phyloP scores from a whole-genome alignment of 345 rosid genomes.

The Erodium maritimum region DNA sequence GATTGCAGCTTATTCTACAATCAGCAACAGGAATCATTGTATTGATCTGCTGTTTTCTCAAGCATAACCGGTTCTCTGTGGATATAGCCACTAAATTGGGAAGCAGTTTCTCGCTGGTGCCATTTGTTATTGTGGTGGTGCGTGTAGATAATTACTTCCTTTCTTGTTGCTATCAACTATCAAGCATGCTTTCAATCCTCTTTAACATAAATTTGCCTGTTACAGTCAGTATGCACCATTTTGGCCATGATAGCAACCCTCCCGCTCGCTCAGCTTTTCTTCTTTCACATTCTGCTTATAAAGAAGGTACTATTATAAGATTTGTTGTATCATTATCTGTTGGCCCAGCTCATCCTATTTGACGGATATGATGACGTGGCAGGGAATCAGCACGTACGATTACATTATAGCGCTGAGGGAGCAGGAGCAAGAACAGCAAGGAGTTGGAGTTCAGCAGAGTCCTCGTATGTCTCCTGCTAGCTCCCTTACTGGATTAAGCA shows the following conservation, averaged over 20 bases:
- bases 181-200: neutral
- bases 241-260: slow-evolving; percentile 91
- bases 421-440: slow-evolving; percentile 94
- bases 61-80: slow-evolving; percentile 47
- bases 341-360: neutral
- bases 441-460: slow-evolving; percentile 79
- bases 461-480: slow-evolving; percentile 94
- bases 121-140: slow-evolving; percentile 89
- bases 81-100: slow-evolving; percentile 81
- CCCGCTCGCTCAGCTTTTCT: slow-evolving; percentile 93
- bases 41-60: slow-evolving; percentile 66
- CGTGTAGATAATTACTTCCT: slow-evolving; percentile 14
- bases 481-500: slow-evolving; percentile 89
- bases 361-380: neutral
- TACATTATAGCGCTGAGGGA: slow-evolving; percentile 93
- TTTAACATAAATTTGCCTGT: slow-evolving; percentile 3
- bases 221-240: slow-evolving; percentile 72
- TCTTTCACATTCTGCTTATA: slow-evolving; percentile 86
- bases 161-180: neutral
- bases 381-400: slow-evolving; percentile 99
- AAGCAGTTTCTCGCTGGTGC: slow-evolving; percentile 88
- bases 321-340: neutral
- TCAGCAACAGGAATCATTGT: slow-evolving; percentile 83
- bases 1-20: slow-evolving; percentile 94
- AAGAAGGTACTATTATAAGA: slow-evolving; percentile 57